Base-by-base conservation (phyloP, 805 yeast genomes). In the Yamadazyma phyllophila region DNA sequence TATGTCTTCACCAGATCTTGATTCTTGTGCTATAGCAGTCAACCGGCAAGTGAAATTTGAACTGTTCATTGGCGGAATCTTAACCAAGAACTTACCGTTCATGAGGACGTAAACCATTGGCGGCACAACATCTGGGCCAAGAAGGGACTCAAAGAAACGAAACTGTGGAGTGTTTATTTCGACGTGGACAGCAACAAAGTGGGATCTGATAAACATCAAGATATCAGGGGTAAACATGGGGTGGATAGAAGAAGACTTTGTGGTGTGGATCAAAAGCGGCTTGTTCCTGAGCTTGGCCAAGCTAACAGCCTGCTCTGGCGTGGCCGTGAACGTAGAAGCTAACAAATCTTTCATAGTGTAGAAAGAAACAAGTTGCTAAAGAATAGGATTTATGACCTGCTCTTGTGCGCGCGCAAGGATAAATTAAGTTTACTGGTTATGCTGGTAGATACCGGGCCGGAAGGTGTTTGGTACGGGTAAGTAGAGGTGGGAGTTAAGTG, bases 161-260 rank as follows among this genome's bases (percentile, higher is more conserved):
- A 34, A 6, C n/a, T 41, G 39, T 11, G 24, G 20, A 20, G 44
- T 34, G 20, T 41, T 26, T 4, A 15, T 12, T 8, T 15, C 20
- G 17, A 42, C 24, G 17, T 27, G 11, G 16, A 34, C 17, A n/a
- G 45, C 40, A 36, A 42, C 15, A 20, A 34, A 42, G 35, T 42
- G 45, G 4, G 12, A 16, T 10, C 35, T 42, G 10, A 42, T 42
- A n/a, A 20, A 17, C 14, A 36, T 4, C n/a, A 27, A 13, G 14
- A 7, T 26, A 3, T 39, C 37, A 17, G 31, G 24, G 2, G 29
- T 36, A 26, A 35, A 35, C 40, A 36, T 27, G 20, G 45, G 40
- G 29, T 15, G 45, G n/a, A 32, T 11, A 9, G 26, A 15, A n/a
- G 31, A 2, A n/a, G 31, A 13, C 29, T 42, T 42, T 2, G 36